Evolutionary conservation across 2,329 filamentous ascomycete genomes (phyloP), one percentile per base, ranked within the genome.

Genomic region (Alternaria sp.): DNA sequence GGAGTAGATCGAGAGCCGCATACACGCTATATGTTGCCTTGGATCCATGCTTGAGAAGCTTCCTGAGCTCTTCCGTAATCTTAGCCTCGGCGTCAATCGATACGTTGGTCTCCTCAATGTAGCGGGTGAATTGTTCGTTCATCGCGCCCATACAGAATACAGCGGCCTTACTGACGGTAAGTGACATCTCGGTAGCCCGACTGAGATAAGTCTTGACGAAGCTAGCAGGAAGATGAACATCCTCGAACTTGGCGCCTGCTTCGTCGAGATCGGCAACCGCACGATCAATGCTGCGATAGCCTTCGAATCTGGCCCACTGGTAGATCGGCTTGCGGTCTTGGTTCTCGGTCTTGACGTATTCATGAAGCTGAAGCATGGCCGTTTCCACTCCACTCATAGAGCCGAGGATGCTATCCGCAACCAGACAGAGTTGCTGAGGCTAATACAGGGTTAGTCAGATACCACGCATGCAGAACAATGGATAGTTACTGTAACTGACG

Each of bases 11-110:
- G 21, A 67, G 55, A 2, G 71, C 66, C 20, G 51, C 37, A 51
- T 68, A 74, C 8, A 71, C 59, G 18, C 53, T 26, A 11, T 63
- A 44, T 8, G 71, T 68, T 12, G 70, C 65, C 9, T 23, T 44
- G 1, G 68, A 67, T 8, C 61, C 64, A 49, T 70, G 50, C 30
- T 69, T 63, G 10, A 71, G 26, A 11, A 74, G 21, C 47, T 70
- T 65, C 23, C 54, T 54, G 15, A 72, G 30, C 37, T 73, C 71
- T 7, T 18, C 43, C 8, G 61, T 61, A 9, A 72, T 65, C 33
- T 67, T 63, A 10, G 15, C 28, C 15, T 57, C 55, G 8, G 60
- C 56, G 47, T 43, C 56, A 6, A 55, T 23, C 0, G 67, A 68
- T 15, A 33, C 28, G 8, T 63, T 64, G 20, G 65, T 44, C 23